A percentile compares a stretch with the other conserved stretches of the same genome.
Evolutionary conservation across 768 basidiomycete species (phyloP).

Genomic region (Xanthoconium stramineum): DNA sequence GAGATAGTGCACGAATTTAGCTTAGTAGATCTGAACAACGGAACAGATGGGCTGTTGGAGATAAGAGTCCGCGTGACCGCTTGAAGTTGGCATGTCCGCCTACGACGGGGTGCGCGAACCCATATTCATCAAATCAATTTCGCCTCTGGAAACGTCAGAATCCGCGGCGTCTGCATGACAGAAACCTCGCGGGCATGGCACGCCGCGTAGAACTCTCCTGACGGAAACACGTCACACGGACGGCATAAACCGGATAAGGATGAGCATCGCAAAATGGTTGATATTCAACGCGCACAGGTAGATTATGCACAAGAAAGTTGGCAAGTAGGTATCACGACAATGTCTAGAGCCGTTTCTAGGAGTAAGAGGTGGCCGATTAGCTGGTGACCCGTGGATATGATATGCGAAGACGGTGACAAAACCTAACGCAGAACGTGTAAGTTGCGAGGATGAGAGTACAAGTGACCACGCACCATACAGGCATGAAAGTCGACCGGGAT

Average conservation of each 20-base stretch:
- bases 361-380: constrained; percentile 11
- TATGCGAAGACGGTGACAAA: neutral
- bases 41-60: neutral
- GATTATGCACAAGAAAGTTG: constrained; percentile 22
- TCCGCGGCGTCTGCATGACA: no score
- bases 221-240: neutral
- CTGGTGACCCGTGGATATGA: constrained; percentile 1
- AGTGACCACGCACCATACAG: constrained; percentile 7
- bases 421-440: neutral
- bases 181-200: no score
- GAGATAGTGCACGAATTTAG: constrained; percentile 4
- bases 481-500: neutral
- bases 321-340: constrained; percentile 9
- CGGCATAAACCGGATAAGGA: neutral
- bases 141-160: no score
- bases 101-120: no score
- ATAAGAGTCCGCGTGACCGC: constrained; percentile 1
- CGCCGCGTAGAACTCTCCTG: no score
- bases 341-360: constrained; percentile 5
- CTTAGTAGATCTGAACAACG: neutral
- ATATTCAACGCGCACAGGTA: constrained; percentile 4
- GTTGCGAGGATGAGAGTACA: neutral
- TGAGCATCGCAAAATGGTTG: neutral
- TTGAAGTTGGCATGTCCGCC: no score
- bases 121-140: no score